Evolutionary conservation across 2,329 filamentous ascomycete genomes (phyloP).

Genomic region (Botryotinia narcissicola): DNA sequence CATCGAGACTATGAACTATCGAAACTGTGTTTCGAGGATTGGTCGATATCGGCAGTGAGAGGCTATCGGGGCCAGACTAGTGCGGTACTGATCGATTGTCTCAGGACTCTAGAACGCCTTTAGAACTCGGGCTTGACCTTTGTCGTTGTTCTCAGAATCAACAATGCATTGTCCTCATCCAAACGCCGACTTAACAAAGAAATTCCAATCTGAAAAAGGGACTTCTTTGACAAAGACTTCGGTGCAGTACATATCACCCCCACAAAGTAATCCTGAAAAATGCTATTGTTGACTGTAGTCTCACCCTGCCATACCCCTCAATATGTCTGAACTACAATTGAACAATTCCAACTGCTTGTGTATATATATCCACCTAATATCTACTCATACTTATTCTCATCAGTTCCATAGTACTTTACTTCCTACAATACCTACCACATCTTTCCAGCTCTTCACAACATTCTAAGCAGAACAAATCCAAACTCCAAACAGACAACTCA

Average conservation of each 20-base stretch:
- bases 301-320: background rate
- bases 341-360: background rate
- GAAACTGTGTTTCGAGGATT: too few species aligned
- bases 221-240: too few species aligned
- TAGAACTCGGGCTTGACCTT: too few species aligned
- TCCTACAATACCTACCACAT: background rate
- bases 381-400: background rate
- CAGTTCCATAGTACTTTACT: background rate
- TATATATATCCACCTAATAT: background rate
- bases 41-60: too few species aligned
- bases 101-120: background rate
- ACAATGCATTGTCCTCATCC: too few species aligned
- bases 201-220: too few species aligned
- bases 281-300: background rate
- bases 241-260: accelerated
- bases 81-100: too few species aligned
- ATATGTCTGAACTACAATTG: background rate
- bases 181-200: too few species aligned
- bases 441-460: background rate
- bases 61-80: too few species aligned
- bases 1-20: too few species aligned
- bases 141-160: too few species aligned
- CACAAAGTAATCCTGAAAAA: background rate
- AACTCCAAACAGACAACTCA: background rate
- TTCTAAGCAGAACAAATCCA: background rate